Evolutionary conservation across 2,329 filamentous ascomycete species (phyloP), one percentile per base, ranked within the genome.

Genomic region (Alternaria alternata): DNA sequence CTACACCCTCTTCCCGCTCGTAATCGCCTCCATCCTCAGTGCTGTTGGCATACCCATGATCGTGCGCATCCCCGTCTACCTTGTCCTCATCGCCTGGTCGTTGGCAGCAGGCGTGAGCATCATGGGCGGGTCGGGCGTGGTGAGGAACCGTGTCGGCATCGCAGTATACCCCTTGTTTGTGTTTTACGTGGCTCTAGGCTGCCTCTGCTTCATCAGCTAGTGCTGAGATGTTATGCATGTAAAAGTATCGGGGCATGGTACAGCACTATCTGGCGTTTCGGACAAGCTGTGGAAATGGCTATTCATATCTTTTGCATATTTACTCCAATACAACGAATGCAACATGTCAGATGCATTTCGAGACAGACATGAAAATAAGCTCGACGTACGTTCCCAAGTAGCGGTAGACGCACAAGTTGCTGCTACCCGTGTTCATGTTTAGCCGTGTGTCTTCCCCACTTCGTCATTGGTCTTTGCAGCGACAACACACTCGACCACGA

Each of bases 81-180:
- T 95, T 51, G 85, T 96, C 32, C 86, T 99, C 26, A 89, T 97
- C 38, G 88, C 87, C 42, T 99, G 95, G 95, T 96, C 94, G 36
- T 83, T 99, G 68, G 95, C 95, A 47, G 96, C 95, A 1, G 95
- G 95, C 24, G 91, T 98, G 51, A 98, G 94, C 80, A 98, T 99
- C 70, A 84, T 99, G 54, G 94, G 94, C 32, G 95, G 95, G 42
- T 97, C 94, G 59, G 95, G 95, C 12, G 94, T 99, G 44, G 90
- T 99, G 65, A 94, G 94, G 82, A 97, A 98, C 81, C 86, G 95
- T 51, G 94, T 98, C 48, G 92, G 90, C 24, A 89, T 99, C 74
- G 95, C 95, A 18, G 93, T 99, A 22, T 99, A 96, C 76, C 95
- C 95, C 57, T 83, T 99, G 54, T 91, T 97, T 76, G 91, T 98